Conservation (phyloP, 139 green algal species). For the Ettlia oleoabundans region DNA sequence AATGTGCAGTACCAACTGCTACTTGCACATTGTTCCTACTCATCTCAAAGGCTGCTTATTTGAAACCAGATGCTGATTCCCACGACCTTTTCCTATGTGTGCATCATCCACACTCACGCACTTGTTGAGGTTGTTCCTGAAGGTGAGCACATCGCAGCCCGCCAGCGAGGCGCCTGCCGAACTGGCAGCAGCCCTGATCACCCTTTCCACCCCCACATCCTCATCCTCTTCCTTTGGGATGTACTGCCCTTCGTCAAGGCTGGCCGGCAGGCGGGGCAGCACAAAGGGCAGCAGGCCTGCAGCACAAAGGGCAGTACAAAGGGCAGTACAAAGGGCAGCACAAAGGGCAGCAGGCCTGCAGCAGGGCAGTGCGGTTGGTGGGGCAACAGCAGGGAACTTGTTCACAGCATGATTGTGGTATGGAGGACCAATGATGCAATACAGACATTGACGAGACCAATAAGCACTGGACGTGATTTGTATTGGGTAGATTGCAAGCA, state of each 20-base stretch:
- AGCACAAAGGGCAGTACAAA: background rate
- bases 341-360: background rate
- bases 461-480: too few species aligned
- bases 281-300: slow-evolving; percentile 18
- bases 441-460: too few species aligned
- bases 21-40: too few species aligned
- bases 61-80: too few species aligned
- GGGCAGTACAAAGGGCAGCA: background rate
- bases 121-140: slow-evolving; percentile 49
- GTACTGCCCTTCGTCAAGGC: background rate
- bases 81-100: background rate
- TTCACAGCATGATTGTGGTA: too few species aligned
- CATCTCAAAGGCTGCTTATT: too few species aligned
- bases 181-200: background rate
- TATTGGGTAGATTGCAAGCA: too few species aligned
- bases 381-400: background rate
- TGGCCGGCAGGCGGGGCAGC: slow-evolving; percentile 1
- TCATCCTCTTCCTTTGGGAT: background rate
- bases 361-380: too few species aligned
- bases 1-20: too few species aligned
- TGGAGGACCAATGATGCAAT: too few species aligned
- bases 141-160: slow-evolving; percentile 4
- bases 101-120: background rate
- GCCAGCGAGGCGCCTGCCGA: background rate
- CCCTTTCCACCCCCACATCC: slow-evolving; percentile 12